These are phyloP conservation scores for Acer negundo DNA, from an alignment of 345 rosid species.

Conservation along the genomic window DNA sequence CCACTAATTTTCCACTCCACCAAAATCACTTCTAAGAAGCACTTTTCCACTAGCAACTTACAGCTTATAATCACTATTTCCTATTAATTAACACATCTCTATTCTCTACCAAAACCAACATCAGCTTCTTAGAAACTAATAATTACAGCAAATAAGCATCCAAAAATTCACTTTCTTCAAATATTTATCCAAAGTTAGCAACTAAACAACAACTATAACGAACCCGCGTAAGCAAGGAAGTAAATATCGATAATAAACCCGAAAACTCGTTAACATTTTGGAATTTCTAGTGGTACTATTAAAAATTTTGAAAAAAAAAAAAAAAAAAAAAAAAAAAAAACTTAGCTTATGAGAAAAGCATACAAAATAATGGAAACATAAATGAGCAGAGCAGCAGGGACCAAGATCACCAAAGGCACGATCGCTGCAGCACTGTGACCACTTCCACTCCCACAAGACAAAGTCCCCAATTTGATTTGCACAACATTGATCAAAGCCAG, in stretches of 20 bases:
- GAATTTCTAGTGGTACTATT: too few relatives aligned
- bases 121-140: neutral
- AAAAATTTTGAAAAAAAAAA: neutral
- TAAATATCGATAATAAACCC: too few relatives aligned
- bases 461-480: constrained; percentile 74
- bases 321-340: neutral
- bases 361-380: constrained; percentile 59
- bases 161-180: too few relatives aligned
- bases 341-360: constrained; percentile 57
- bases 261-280: too few relatives aligned
- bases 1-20: constrained; percentile 24
- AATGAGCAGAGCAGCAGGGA: constrained; percentile 55
- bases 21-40: constrained; percentile 15
- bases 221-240: neutral
- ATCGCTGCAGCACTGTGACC: constrained; percentile 64
- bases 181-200: too few relatives aligned
- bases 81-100: neutral
- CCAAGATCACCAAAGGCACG: constrained; percentile 72
- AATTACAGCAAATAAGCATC: neutral
- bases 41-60: constrained; percentile 32
- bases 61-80: constrained; percentile 24
- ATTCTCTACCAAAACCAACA: neutral
- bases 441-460: constrained; percentile 71
- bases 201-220: neutral
- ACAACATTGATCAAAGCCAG: constrained; percentile 75